A percentile compares a stretch with the other conserved stretches of the same genome.
Conservation (phyloP, 2,329 filamentous ascomycete genomes). For the Xylariomycetidae sp. region DNA sequence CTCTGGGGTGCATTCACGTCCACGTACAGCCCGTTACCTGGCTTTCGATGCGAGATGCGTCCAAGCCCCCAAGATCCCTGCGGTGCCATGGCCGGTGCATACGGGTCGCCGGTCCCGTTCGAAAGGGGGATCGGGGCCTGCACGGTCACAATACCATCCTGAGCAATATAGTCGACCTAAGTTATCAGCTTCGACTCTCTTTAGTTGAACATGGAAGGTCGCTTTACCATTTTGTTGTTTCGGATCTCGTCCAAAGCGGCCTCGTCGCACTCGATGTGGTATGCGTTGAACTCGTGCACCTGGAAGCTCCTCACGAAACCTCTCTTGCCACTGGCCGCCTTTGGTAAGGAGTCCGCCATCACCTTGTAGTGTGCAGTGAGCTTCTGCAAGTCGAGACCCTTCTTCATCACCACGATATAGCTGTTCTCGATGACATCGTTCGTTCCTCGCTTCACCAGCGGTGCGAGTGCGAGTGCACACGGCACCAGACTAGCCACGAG, state of each 20-base stretch:
- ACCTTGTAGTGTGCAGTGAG: constrained; percentile 12
- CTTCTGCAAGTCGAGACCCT: constrained; percentile 2
- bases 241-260: constrained; percentile 15
- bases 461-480: constrained; percentile 10
- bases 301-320: constrained; percentile 18
- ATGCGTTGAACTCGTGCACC: constrained; percentile 16
- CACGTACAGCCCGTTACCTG: constrained; percentile 13
- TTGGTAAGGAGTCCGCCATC: constrained; percentile 8
- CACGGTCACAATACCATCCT: constrained; percentile 12
- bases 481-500: no score
- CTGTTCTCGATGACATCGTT: constrained; percentile 15
- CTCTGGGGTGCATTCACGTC: constrained; percentile 11
- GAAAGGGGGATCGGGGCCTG: constrained; percentile 5
- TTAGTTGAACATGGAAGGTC: not conserved
- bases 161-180: constrained; percentile 20
- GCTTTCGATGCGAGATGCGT: constrained; percentile 20
- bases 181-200: constrained; percentile 4
- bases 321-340: constrained; percentile 5
- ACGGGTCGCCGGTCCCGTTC: not conserved
- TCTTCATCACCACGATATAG: constrained; percentile 23
- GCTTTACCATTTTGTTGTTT: constrained; percentile 14
- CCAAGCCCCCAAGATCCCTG: constrained; percentile 18
- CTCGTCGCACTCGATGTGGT: constrained; percentile 22
- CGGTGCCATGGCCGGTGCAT: not conserved
- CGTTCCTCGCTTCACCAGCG: constrained; percentile 12